Evolutionary conservation across 345 rosid species (phyloP).

Genomic region (Hirschfeldia incana): DNA sequence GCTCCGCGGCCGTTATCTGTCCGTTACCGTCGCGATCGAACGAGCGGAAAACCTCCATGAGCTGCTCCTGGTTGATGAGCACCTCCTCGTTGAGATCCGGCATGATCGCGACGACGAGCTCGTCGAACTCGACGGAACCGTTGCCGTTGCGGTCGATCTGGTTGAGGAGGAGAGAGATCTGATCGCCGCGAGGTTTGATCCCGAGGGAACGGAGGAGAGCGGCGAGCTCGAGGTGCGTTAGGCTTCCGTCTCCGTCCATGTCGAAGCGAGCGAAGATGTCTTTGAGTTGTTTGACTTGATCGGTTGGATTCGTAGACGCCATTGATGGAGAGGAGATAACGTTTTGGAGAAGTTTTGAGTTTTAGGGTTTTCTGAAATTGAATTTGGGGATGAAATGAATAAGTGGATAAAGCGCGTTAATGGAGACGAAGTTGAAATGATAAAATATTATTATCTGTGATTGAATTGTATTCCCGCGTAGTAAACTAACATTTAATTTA

Average conservation of each 20-base stretch:
- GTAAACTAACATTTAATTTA: neutral
- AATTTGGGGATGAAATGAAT: constrained; percentile 19
- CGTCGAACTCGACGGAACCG: constrained; percentile 81
- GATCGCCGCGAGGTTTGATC: constrained; percentile 82
- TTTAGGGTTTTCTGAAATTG: constrained; percentile 5
- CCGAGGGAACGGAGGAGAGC: constrained; percentile 89
- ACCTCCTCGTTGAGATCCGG: constrained; percentile 71
- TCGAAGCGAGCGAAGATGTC: constrained; percentile 88
- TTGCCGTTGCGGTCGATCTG: constrained; percentile 80
- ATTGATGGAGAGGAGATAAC: constrained; percentile 4
- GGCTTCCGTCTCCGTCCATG: constrained; percentile 85
- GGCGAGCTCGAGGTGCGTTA: constrained; percentile 83
- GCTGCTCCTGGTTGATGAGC: constrained; percentile 61
- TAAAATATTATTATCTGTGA: neutral
- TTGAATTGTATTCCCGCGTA: constrained; percentile 31
- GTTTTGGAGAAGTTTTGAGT: neutral
- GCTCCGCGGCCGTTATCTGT: constrained; percentile 66
- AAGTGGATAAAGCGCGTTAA: constrained; percentile 36
- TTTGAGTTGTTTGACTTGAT: constrained; percentile 70
- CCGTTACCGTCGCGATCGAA: constrained; percentile 80
- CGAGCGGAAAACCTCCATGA: constrained; percentile 61
- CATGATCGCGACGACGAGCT: constrained; percentile 62
- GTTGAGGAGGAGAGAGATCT: constrained; percentile 54
- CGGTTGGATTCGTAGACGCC: constrained; percentile 38
- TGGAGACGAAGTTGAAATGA: constrained; percentile 32